Conservation (phyloP, 1,284 basidiomycete species). For the Inonotus obliquus region DNA sequence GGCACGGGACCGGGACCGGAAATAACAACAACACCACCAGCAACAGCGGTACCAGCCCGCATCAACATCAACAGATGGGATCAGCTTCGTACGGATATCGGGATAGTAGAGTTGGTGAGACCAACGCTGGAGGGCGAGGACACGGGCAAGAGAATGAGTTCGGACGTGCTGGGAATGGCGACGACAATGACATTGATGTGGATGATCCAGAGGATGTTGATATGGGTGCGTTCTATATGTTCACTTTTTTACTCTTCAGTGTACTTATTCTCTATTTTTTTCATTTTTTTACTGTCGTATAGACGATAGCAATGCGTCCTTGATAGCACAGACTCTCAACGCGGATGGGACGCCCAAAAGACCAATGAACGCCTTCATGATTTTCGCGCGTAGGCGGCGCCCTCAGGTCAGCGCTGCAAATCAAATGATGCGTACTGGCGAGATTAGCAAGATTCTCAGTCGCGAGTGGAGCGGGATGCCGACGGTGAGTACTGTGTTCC, state of each 20-base stretch:
- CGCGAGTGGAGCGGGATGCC: conserved; percentile 77
- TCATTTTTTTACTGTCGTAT: not conserved
- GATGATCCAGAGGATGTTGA: not conserved
- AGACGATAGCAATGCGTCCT: conserved; percentile 25
- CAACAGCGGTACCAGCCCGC: not conserved
- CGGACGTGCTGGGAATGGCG: not conserved
- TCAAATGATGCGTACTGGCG: conserved; percentile 79
- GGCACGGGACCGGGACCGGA: conserved; percentile 1
- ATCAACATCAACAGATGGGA: not conserved
- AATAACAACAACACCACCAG: not conserved
- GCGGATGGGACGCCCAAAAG: conserved; percentile 80
- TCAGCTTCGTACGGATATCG: not conserved
- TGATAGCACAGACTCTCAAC: conserved; percentile 75
- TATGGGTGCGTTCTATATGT: not conserved
- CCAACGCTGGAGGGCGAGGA: not conserved
- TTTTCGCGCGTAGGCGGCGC: conserved; percentile 74
- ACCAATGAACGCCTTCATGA: conserved; percentile 90
- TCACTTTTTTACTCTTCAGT: not conserved
- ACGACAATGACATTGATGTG: not conserved
- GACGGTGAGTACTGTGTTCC: conserved; percentile 50
- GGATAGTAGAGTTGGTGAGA: not conserved
- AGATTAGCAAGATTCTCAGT: conserved; percentile 78
- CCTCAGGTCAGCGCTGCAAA: conserved; percentile 79
- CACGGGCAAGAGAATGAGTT: not conserved
- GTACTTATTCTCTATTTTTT: not conserved